phyloP scores from a whole-genome alignment of 768 basidiomycete genomes.

The Lactarius evosmus region DNA sequence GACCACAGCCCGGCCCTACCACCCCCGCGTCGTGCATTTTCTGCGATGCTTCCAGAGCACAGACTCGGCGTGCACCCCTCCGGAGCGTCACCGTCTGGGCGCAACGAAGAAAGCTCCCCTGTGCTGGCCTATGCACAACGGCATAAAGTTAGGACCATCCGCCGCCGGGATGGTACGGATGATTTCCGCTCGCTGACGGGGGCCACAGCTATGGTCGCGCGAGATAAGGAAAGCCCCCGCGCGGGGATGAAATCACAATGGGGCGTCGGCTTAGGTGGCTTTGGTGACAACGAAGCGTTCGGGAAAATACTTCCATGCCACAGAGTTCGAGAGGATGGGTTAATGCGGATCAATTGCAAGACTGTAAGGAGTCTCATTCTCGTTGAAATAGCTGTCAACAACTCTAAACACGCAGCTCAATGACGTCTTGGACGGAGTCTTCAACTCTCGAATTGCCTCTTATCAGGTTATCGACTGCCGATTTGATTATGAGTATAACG shows the following conservation, averaged over 20 bases:
- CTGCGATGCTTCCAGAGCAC: slow-evolving; percentile 55
- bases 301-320: slow-evolving; percentile 95
- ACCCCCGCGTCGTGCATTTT: slow-evolving; percentile 68
- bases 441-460: slow-evolving; percentile 56
- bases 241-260: slow-evolving; percentile 34
- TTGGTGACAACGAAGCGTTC: slow-evolving; percentile 88
- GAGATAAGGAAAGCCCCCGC: slow-evolving; percentile 28
- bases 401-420: slow-evolving; percentile 55
- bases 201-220: slow-evolving; percentile 40
- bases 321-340: slow-evolving; percentile 88
- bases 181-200: slow-evolving; percentile 76
- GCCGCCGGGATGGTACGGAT: slow-evolving; percentile 78
- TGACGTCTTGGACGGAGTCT: slow-evolving; percentile 71
- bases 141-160: slow-evolving; percentile 72
- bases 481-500: slow-evolving; percentile 93
- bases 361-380: slow-evolving; percentile 55
- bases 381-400: slow-evolving; percentile 2
- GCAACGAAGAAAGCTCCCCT: slow-evolving; percentile 66
- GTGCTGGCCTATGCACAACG: slow-evolving; percentile 78
- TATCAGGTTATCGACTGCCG: slow-evolving; percentile 93
- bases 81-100: slow-evolving; percentile 45
- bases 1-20: slow-evolving; percentile 34
- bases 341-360: slow-evolving; percentile 80
- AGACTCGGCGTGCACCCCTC: slow-evolving; percentile 43
- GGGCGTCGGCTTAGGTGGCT: slow-evolving; percentile 70